Conservation (phyloP, 805 yeast species). For the Metschnikowia chrysomelidarum region DNA sequence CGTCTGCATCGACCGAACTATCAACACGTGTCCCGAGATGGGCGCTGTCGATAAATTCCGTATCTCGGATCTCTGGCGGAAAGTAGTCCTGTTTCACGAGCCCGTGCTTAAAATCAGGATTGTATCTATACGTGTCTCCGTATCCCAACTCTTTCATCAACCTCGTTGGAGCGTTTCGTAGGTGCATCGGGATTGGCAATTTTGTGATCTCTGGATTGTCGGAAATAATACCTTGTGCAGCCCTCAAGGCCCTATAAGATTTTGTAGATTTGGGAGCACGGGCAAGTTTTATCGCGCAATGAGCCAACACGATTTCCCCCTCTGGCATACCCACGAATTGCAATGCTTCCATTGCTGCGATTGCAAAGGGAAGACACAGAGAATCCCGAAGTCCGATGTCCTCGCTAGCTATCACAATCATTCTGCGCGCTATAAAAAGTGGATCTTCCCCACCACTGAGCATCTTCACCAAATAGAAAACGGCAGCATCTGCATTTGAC, state of each 20-base stretch:
- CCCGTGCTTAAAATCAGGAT: constrained; percentile 77
- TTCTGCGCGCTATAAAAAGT: constrained; percentile 79
- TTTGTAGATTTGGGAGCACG: constrained; percentile 82
- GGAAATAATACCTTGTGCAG: constrained; percentile 56
- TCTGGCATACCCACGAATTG: constrained; percentile 95
- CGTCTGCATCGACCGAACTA: constrained; percentile 11
- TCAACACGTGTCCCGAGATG: constrained; percentile 49
- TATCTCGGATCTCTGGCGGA: constrained; percentile 50
- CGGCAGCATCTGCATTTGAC: constrained; percentile 82
- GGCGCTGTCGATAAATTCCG: constrained; percentile 50
- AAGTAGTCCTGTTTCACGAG: constrained; percentile 70
- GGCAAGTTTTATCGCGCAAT: constrained; percentile 89
- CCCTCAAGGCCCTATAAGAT: constrained; percentile 76
- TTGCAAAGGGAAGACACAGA: constrained; percentile 79
- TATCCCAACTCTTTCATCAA: constrained; percentile 89
- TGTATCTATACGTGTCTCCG: constrained; percentile 81
- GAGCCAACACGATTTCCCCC: constrained; percentile 84
- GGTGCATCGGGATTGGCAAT: constrained; percentile 73
- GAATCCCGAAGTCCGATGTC: constrained; percentile 89
- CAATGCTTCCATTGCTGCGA: constrained; percentile 80
- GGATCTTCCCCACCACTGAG: constrained; percentile 94
- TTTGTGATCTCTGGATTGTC: constrained; percentile 58
- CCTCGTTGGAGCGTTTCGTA: constrained; percentile 92
- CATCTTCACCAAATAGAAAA: constrained; percentile 87
- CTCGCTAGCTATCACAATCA: constrained; percentile 94